These are phyloP conservation scores for Achlya hypogyna DNA, from an alignment of 352 stramenopile genomes.

Conservation along the genomic window DNA sequence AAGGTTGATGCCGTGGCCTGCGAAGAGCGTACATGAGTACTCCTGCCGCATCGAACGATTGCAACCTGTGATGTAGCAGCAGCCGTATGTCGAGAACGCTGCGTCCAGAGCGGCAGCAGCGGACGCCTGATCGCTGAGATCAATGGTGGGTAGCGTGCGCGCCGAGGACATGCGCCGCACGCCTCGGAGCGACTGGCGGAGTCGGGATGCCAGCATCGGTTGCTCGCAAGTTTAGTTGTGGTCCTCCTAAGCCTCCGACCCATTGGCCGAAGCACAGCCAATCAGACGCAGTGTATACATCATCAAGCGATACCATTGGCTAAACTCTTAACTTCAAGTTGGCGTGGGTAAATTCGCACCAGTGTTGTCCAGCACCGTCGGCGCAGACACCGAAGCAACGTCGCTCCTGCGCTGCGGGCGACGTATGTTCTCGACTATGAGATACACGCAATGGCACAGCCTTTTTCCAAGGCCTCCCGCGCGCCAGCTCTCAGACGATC, in stretches of 20 bases:
- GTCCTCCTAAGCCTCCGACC: not conserved
- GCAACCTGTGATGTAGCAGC: constrained; percentile 53
- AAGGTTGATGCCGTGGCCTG: constrained; percentile 46
- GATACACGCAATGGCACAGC: too few relatives aligned
- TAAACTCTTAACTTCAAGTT: constrained; percentile 5
- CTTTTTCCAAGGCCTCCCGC: too few relatives aligned
- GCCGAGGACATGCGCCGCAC: not conserved
- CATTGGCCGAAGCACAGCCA: not conserved
- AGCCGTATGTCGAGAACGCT: constrained; percentile 60
- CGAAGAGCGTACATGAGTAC: not conserved
- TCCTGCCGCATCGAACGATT: not conserved
- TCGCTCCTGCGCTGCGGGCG: too few relatives aligned
- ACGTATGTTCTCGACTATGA: too few relatives aligned
- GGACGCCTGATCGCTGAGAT: not conserved
- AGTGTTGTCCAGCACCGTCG: too few relatives aligned
- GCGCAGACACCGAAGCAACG: too few relatives aligned
- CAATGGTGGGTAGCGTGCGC: not conserved
- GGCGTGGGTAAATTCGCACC: too few relatives aligned
- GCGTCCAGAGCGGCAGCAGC: constrained; percentile 25
- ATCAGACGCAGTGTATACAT: not conserved
- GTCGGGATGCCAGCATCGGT: not conserved
- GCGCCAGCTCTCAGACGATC: too few relatives aligned
- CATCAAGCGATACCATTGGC: not conserved
- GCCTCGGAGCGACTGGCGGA: not conserved
- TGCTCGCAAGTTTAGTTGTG: not conserved